Base-by-base conservation (phyloP, 192 early-diverging fungal genomes). In the Gamsiella multidivaricata region DNA sequence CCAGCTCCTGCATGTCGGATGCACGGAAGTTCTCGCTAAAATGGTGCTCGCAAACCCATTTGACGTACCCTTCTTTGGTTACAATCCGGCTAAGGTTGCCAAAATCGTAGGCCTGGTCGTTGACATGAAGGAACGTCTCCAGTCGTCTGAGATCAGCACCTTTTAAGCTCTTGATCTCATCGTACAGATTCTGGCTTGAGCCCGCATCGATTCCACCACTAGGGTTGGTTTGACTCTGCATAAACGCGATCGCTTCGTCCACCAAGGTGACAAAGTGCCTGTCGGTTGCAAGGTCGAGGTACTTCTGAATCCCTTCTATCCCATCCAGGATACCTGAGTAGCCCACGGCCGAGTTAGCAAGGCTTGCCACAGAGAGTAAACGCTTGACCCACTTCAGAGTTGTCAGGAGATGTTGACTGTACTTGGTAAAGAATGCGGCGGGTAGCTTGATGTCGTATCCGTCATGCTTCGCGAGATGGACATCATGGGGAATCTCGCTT, bases 1-100 rank as follows among this genome's bases (percentile, higher is more conserved):
- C 25, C 26, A 65, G 52, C 6, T 20, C 28, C 23, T 65, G 5
- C 12, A 22, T 54, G 7, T 4, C 33, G 51, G 63, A 15, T 3
- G 32, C 28, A 3, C 31, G 23, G 42, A 59, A 46, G 46, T 12
- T 32, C 12, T 47, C 33, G 25, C 47, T 39, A 37, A 59, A 69
- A 17, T 69, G 66, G 3, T 69, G 28, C 28, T 1, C 36, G 41
- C 66, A 69, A 3, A 69, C 66, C 66, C 66, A 69, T 46, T 69
- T 69, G 25, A 69, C 66, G 6, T 69, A 45, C 0, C 66, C 66
- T 17, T 57, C 45, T 0, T 15, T 11, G 3, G 66, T 69, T 17
- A 59, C 56, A 7, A 69, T 69, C 0, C 66, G 37, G 42, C 42
- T 59, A 5, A 69, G 26, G 22, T 69, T 69, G 0, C 66, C 56